phyloP scores from a whole-genome alignment of 2,329 filamentous ascomycete genomes.

The Microcyclospora tardicrescens region DNA sequence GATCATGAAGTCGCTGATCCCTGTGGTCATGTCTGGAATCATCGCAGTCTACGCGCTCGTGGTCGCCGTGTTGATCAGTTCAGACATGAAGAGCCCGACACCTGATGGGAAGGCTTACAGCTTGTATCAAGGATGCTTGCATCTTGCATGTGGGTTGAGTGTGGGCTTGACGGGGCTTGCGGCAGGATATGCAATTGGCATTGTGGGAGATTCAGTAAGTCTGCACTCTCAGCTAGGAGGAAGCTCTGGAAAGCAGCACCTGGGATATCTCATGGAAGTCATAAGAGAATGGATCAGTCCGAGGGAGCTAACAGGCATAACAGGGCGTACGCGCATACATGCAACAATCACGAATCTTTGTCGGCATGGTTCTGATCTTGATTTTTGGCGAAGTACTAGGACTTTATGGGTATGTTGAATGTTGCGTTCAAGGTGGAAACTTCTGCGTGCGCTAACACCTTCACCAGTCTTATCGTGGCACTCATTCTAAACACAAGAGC shows the following conservation, averaged over 20 bases:
- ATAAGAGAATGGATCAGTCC: not conserved
- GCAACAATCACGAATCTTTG: constrained; percentile 89
- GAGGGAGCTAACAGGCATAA: constrained; percentile 1
- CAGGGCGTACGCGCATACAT: constrained; percentile 83
- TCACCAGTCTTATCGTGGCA: constrained; percentile 68
- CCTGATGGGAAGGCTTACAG: constrained; percentile 51
- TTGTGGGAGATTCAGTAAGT: constrained; percentile 77
- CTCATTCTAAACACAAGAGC: constrained; percentile 70
- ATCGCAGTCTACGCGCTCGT: constrained; percentile 97
- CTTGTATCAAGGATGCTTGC: constrained; percentile 86
- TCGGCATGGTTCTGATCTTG: constrained; percentile 95
- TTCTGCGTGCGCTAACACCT: constrained; percentile 10
- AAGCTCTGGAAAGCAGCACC: not conserved
- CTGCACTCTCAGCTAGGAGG: not conserved
- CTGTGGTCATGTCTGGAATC: constrained; percentile 97
- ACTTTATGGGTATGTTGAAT: constrained; percentile 70
- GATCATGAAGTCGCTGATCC: constrained; percentile 87
- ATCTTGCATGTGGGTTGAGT: constrained; percentile 77
- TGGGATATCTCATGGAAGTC: not conserved
- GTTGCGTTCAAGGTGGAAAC: not conserved
- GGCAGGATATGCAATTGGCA: constrained; percentile 89
- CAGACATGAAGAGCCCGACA: constrained; percentile 66
- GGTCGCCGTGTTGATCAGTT: constrained; percentile 88
- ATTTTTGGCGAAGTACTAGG: constrained; percentile 98
- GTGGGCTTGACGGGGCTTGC: constrained; percentile 88